phyloP scores from a whole-genome alignment of 73 alveolate species.

The Tetrahymena malaccensis region DNA sequence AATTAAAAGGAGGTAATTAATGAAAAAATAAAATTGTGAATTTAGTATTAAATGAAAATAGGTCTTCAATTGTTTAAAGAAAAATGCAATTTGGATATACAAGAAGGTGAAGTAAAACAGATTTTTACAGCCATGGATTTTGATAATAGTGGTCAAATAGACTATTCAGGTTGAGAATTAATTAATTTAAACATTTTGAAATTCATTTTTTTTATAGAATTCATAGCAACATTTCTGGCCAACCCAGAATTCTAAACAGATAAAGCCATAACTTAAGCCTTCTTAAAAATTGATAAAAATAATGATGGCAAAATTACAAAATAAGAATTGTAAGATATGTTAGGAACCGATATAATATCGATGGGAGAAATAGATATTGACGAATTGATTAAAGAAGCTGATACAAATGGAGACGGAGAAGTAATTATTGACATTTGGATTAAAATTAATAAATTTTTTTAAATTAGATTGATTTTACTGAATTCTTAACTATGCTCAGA shows the following conservation, averaged over 20 bases:
- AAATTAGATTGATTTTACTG: background rate
- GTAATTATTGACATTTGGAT: background rate
- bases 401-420: background rate
- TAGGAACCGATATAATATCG: background rate
- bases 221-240: background rate
- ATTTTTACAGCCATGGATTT: conserved; percentile 6
- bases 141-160: conserved; percentile 25
- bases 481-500: background rate
- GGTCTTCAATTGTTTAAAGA: conserved; percentile 4
- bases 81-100: background rate
- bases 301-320: conserved; percentile 22
- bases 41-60: background rate
- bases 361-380: background rate
- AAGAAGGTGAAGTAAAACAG: background rate
- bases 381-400: background rate
- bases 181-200: conserved; percentile 8
- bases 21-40: background rate
- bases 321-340: conserved; percentile 4
- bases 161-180: conserved; percentile 11
- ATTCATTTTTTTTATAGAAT: conserved; percentile 10
- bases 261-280: conserved; percentile 14
- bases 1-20: conserved; percentile 1
- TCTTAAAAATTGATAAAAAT: conserved; percentile 21
- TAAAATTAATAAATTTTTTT: no score
- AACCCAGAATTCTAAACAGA: conserved; percentile 17